These are phyloP conservation scores for Quercus robur DNA, from an alignment of 306 rosid species.

Conservation along the genomic window DNA sequence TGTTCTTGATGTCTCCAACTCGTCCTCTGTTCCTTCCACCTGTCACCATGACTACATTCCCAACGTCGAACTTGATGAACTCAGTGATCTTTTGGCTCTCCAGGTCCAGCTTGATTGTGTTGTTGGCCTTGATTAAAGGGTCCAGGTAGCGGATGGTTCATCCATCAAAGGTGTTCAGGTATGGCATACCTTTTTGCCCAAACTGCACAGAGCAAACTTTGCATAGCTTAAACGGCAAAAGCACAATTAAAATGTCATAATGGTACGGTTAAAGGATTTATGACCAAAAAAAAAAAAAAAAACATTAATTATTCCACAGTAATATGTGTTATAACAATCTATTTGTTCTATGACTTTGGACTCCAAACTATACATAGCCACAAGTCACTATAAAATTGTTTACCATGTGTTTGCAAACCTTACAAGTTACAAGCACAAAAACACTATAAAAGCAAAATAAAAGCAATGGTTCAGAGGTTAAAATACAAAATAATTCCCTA, in stretches of 20 bases:
- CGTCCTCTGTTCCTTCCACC: conserved; percentile 78
- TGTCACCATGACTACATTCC: conserved; percentile 69
- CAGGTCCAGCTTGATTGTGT: conserved; percentile 73
- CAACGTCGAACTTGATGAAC: conserved; percentile 73
- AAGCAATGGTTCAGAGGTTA: not conserved
- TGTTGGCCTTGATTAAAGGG: conserved; percentile 70
- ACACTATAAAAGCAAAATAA: not conserved
- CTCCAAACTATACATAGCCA: not conserved
- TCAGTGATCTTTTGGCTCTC: conserved; percentile 62
- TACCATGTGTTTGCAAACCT: not conserved
- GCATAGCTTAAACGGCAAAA: conserved; percentile 69
- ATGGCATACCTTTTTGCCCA: conserved; percentile 77
- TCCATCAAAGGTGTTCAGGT: conserved; percentile 76
- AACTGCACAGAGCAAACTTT: conserved; percentile 69
- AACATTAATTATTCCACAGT: too few relatives aligned
- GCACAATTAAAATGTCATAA: not conserved
- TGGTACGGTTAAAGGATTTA: too few relatives aligned
- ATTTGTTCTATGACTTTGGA: too few relatives aligned
- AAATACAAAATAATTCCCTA: not conserved
- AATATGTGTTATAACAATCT: too few relatives aligned
- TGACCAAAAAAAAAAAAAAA: too few relatives aligned
- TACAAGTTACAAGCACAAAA: too few relatives aligned
- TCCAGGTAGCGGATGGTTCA: conserved; percentile 85
- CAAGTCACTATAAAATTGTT: too few relatives aligned
- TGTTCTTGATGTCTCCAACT: conserved; percentile 67